Conservation (phyloP, 768 basidiomycete species). For the Leccinum arenicola region DNA sequence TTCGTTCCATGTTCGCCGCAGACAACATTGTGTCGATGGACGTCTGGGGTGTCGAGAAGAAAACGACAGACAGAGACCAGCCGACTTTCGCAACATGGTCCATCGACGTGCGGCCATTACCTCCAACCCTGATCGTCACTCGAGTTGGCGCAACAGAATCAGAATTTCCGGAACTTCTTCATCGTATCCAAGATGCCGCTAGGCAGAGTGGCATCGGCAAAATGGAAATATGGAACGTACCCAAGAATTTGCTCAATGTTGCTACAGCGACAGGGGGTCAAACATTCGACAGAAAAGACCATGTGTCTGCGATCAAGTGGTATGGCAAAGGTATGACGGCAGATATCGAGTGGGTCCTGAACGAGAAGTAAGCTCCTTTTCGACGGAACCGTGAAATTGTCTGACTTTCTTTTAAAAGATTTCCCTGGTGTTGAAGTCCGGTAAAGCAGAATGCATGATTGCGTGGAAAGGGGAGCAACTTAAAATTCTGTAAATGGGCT, state of each 20-base stretch:
- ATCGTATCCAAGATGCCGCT: slow-evolving; percentile 35
- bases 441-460: not conserved
- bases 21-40: slow-evolving; percentile 9
- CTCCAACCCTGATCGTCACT: slow-evolving; percentile 42
- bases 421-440: slow-evolving; percentile 38
- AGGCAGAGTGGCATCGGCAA: slow-evolving; percentile 31
- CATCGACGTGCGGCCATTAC: slow-evolving; percentile 33
- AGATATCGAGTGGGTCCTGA: slow-evolving; percentile 44
- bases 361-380: slow-evolving; percentile 40
- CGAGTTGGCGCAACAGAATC: slow-evolving; percentile 34
- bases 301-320: slow-evolving; percentile 47
- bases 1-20: slow-evolving; percentile 27
- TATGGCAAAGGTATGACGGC: slow-evolving; percentile 39
- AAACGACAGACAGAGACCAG: not conserved
- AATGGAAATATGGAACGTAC: slow-evolving; percentile 50
- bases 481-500: too few species aligned
- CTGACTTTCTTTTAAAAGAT: slow-evolving; percentile 25
- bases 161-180: slow-evolving; percentile 36
- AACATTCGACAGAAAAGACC: slow-evolving; percentile 34
- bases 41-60: slow-evolving; percentile 23
- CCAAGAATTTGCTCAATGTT: slow-evolving; percentile 28
- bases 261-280: slow-evolving; percentile 31
- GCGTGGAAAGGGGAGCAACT: not conserved
- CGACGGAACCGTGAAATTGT: not conserved
- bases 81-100: slow-evolving; percentile 45